phyloP scores from a whole-genome alignment of 495 filamentous ascomycete species.

The Cercophora scortea region DNA sequence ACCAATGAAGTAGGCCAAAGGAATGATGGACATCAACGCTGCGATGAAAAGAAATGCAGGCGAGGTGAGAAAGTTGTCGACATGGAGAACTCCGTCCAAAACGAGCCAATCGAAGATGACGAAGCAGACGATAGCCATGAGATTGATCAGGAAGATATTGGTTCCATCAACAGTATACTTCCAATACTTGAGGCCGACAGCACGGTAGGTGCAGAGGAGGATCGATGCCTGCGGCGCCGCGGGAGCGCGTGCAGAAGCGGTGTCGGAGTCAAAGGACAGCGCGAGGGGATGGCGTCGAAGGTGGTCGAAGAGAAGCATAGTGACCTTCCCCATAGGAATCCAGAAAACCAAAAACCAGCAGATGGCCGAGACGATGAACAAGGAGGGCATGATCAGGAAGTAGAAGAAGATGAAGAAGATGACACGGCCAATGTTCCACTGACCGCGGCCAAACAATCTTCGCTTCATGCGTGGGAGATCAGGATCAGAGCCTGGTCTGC shows the following conservation, averaged over 20 bases:
- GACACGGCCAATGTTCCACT: slow-evolving; percentile 91
- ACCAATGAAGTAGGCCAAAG: slow-evolving; percentile 98
- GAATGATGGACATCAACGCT: slow-evolving; percentile 85
- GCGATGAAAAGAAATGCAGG: slow-evolving; percentile 80
- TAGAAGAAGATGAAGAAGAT: slow-evolving; percentile 98
- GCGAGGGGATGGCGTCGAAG: slow-evolving; percentile 88
- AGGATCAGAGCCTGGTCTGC: slow-evolving; percentile 31
- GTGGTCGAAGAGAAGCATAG: slow-evolving; percentile 81
- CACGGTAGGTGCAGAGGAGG: slow-evolving; percentile 92
- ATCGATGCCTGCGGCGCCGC: slow-evolving; percentile 74
- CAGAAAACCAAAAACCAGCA: slow-evolving; percentile 97
- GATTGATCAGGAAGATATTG: slow-evolving; percentile 97
- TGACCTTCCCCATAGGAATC: slow-evolving; percentile 98
- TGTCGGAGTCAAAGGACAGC: slow-evolving; percentile 85
- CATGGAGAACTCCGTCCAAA: slow-evolving; percentile 54
- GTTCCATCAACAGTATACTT: slow-evolving; percentile 98
- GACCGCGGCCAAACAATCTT: slow-evolving; percentile 84
- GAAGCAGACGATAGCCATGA: slow-evolving; percentile 83
- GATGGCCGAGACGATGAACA: slow-evolving; percentile 75
- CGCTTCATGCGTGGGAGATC: slow-evolving; percentile 60
- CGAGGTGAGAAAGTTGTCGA: slow-evolving; percentile 64
- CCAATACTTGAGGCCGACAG: slow-evolving; percentile 92
- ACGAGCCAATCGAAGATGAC: slow-evolving; percentile 89
- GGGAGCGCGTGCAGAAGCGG: slow-evolving; percentile 59
- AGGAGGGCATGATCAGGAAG: slow-evolving; percentile 79